phyloP scores from a whole-genome alignment of 345 rosid genomes.

The Moricandia arvensis region DNA sequence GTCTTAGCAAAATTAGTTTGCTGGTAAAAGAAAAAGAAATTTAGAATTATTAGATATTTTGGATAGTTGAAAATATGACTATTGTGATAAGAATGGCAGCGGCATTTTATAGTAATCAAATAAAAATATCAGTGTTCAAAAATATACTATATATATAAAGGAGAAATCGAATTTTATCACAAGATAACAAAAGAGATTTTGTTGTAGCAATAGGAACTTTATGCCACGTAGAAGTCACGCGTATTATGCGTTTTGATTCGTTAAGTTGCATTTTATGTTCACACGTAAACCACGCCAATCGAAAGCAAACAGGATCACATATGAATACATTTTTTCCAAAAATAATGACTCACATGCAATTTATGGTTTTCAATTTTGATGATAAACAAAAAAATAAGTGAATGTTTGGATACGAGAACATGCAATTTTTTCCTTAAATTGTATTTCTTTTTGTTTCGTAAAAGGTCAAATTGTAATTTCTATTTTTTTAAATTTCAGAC shows the following conservation, averaged over 20 bases:
- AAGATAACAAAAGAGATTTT: neutral
- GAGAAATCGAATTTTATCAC: neutral
- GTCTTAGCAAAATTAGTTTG: too few relatives aligned
- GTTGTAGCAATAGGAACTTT: neutral
- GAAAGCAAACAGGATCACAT: neutral
- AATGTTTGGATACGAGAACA: neutral
- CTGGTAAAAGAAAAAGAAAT: neutral
- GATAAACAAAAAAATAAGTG: neutral
- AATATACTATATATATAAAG: neutral
- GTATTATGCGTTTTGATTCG: conserved; percentile 27
- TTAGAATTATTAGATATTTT: conserved; percentile 1
- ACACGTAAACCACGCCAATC: conserved; percentile 32
- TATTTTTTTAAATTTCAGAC: neutral
- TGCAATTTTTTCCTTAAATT: neutral
- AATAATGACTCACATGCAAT: neutral
- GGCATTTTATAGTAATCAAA: neutral
- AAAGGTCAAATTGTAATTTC: neutral
- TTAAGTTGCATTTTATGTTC: conserved; percentile 25
- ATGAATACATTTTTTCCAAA: neutral
- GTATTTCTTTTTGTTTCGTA: neutral
- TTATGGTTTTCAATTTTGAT: neutral
- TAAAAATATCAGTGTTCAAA: neutral
- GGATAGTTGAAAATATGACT: conserved; percentile 11
- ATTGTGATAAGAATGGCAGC: conserved; percentile 6
- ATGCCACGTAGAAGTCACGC: conserved; percentile 14